Base-by-base conservation (phyloP, 345 rosid species). In the Hevea brasiliensis region DNA sequence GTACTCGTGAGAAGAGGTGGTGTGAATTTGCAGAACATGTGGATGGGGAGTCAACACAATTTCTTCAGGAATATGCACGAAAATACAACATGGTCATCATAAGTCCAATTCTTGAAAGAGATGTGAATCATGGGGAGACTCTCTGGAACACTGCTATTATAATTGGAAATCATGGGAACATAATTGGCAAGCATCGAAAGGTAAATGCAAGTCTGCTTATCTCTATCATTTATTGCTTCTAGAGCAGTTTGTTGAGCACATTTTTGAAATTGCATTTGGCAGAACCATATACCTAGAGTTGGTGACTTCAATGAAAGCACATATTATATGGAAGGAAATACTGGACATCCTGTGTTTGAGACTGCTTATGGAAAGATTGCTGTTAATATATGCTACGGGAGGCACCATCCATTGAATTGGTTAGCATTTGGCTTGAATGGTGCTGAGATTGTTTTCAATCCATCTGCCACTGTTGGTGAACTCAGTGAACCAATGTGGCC, bases 401-500 rank as follows among this genome's bases (percentile, higher is more conserved):
- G 99, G 84, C 99, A 94, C 76, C 99, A 94, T 79, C 98, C 98
- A 29, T 70, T 92, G 81, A 94, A 94, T 74, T 94, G 99, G 99
- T 75, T 90, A 76, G 99, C 96, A 67, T 94, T 94, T 84, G 99
- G 96, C 78, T 80, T 94, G 76, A 90, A 94, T 83, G 98, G 97
- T 76, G 99, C 99, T 0, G 98, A 92, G 87, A 94, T 94, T 76
- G 99, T 94, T 67, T 94, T 94, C 84, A 94, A 94, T 79, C 99
- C 99, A 81, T 92, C 99, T 41, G 99, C 99, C 26, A 94, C 99
- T 27, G 99, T 92, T 29, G 99, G 98, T 77, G 92, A 82, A 85
- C 97, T 94, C 70, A 92, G 98, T 65, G 96, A 94, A 85, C 99
- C 99, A 67, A 92, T 94, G 99, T 94, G 99, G 99, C 96, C 99